Percentiles rank a stretch among this genome's conserved stretches.
phyloP scores from a whole-genome alignment of 306 rosid genomes.

The Rosa lucieae region DNA sequence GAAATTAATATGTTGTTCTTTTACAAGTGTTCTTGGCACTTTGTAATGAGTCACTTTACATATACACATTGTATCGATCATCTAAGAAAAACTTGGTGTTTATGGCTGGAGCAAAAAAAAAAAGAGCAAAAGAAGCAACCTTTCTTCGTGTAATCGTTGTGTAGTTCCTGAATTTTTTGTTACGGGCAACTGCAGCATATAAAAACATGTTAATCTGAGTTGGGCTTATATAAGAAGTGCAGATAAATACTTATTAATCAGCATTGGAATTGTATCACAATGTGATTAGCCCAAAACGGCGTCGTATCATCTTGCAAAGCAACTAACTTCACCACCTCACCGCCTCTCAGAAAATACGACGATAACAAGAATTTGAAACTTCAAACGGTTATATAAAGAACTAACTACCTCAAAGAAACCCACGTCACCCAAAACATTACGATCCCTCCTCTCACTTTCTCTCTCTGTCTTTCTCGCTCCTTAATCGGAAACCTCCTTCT shows the following conservation, averaged over 20 bases:
- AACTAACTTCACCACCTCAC: not conserved
- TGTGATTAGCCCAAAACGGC: not conserved
- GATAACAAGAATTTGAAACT: constrained; percentile 33
- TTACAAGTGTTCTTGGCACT: not conserved
- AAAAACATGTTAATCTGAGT: too few species aligned
- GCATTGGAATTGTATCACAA: not conserved
- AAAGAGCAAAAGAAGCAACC: not conserved
- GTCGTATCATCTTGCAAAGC: not conserved
- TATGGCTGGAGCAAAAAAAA: not conserved
- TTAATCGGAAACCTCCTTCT: constrained; percentile 2
- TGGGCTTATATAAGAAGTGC: too few species aligned
- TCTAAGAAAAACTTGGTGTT: not conserved
- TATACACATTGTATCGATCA: not conserved
- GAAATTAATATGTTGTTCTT: not conserved
- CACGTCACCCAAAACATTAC: not conserved
- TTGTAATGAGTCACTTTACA: not conserved
- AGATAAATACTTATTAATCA: not conserved
- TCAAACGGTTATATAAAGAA: constrained; percentile 8
- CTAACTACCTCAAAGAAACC: not conserved
- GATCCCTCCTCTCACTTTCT: constrained; percentile 14
- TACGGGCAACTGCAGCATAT: too few species aligned
- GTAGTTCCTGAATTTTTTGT: too few species aligned
- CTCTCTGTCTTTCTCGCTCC: not conserved
- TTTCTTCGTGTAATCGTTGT: too few species aligned
- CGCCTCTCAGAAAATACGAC: constrained; percentile 3